Percentiles rank a stretch among this genome's conserved stretches.
These are phyloP conservation scores for Acorus gramineus DNA, from an alignment of 106 monocot genomes.

Conservation along the genomic window DNA sequence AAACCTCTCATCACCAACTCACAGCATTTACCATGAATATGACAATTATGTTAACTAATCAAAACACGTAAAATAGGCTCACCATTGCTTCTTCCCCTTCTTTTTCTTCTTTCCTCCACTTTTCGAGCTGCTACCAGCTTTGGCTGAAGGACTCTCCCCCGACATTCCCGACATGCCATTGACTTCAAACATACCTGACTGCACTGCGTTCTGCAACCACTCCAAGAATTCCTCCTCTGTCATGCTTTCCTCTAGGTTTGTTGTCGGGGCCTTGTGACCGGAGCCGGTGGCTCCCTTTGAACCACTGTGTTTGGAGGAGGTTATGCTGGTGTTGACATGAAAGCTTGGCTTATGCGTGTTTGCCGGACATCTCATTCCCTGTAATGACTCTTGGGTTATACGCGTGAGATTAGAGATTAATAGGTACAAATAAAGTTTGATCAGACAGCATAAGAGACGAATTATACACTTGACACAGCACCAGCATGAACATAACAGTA, in stretches of 20 bases:
- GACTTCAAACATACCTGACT: conserved; percentile 51
- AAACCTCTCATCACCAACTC: no score
- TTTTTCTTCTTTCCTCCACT: conserved; percentile 38
- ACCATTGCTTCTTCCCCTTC: conserved; percentile 69
- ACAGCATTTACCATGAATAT: no score
- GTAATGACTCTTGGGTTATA: neutral
- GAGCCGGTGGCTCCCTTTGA: conserved; percentile 31
- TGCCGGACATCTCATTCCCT: conserved; percentile 82
- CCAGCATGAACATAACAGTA: no score
- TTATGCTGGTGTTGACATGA: conserved; percentile 65
- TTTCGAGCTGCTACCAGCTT: conserved; percentile 17
- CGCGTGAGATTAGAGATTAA: no score
- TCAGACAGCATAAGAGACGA: no score
- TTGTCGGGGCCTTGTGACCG: conserved; percentile 12
- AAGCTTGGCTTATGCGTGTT: conserved; percentile 95
- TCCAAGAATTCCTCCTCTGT: conserved; percentile 75
- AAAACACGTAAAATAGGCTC: no score
- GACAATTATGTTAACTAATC: no score
- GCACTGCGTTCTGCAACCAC: conserved; percentile 75
- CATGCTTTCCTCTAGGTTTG: conserved; percentile 36
- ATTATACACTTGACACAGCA: no score
- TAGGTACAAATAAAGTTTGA: no score
- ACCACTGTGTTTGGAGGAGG: conserved; percentile 31
- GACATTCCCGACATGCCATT: neutral
- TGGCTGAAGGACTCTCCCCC: conserved; percentile 18